phyloP scores from a whole-genome alignment of 495 filamentous ascomycete genomes.

The Aspergillus asperescens region DNA sequence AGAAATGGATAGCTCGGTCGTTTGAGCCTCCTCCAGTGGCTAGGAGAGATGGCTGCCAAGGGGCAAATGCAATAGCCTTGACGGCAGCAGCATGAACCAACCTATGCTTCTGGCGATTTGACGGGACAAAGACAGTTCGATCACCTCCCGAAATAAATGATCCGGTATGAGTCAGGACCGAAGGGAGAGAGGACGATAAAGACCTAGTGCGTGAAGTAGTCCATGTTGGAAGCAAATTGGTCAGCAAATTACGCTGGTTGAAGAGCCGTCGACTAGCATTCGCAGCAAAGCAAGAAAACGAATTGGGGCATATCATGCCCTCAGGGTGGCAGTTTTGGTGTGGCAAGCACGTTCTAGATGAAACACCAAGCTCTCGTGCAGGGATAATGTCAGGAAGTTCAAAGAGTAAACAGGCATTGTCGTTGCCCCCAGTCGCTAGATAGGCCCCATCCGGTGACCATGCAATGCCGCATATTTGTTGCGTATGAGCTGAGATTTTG shows the following conservation, averaged over 20 bases:
- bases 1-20: constrained; percentile 94
- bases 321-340: constrained; percentile 8
- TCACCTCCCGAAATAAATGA: constrained; percentile 28
- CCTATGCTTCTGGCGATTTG: constrained; percentile 60
- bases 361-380: constrained; percentile 11
- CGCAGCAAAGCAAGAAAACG: constrained; percentile 21
- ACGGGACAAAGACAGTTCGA: constrained; percentile 28
- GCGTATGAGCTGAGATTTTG: constrained; percentile 71
- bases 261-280: constrained; percentile 18
- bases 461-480: constrained; percentile 87
- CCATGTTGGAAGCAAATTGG: constrained; percentile 30
- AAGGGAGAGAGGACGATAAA: constrained; percentile 20
- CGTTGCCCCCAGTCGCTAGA: constrained; percentile 88
- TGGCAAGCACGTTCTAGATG: constrained; percentile 1
- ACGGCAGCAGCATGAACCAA: constrained; percentile 83
- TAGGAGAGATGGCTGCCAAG: constrained; percentile 82
- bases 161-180: constrained; percentile 27
- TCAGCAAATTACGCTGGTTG: constrained; percentile 21
- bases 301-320: constrained; percentile 12
- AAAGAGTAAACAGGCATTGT: constrained; percentile 84
- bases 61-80: constrained; percentile 96
- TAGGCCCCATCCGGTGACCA: constrained; percentile 75
- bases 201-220: constrained; percentile 18
- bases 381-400: constrained; percentile 57
- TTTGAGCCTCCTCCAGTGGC: constrained; percentile 92